Evolutionary conservation across 805 yeast species (phyloP).

Genomic region (Huiozyma sinensis): DNA sequence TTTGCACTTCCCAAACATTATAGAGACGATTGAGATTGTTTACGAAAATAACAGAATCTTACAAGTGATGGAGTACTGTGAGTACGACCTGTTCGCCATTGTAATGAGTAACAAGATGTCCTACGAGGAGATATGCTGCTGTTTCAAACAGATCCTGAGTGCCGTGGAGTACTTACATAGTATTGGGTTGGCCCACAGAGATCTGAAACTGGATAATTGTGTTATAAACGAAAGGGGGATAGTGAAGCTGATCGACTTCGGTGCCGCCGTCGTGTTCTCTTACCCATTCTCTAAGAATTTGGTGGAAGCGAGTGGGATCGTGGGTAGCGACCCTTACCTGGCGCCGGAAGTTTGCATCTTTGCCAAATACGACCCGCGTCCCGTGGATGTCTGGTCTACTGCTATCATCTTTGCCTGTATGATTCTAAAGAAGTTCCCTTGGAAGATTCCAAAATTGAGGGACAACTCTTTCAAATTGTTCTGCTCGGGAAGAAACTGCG

Average conservation of each 20-base stretch:
- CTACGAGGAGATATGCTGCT: slow-evolving; percentile 68
- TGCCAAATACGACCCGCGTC: slow-evolving; percentile 77
- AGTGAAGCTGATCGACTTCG: slow-evolving; percentile 85
- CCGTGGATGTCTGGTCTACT: slow-evolving; percentile 89
- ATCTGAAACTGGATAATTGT: slow-evolving; percentile 85
- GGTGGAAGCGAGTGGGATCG: slow-evolving; percentile 73
- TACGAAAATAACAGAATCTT: slow-evolving; percentile 78
- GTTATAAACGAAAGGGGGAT: slow-evolving; percentile 75
- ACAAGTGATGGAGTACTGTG: slow-evolving; percentile 93
- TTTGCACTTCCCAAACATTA: slow-evolving; percentile 77
- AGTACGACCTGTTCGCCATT: slow-evolving; percentile 83
- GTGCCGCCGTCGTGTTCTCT: slow-evolving; percentile 83
- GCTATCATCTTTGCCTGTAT: slow-evolving; percentile 89
- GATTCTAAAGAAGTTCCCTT: slow-evolving; percentile 84
- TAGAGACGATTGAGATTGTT: slow-evolving; percentile 83
- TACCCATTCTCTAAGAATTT: slow-evolving; percentile 70
- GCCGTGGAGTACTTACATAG: slow-evolving; percentile 75
- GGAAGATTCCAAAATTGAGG: slow-evolving; percentile 80
- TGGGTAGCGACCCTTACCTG: slow-evolving; percentile 80
- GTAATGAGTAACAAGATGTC: slow-evolving; percentile 91
- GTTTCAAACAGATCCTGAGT: slow-evolving; percentile 73
- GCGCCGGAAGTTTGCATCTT: slow-evolving; percentile 89
- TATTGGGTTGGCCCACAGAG: slow-evolving; percentile 85
- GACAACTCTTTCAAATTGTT: slow-evolving; percentile 79
- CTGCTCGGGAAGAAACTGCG: slow-evolving; percentile 62